These are phyloP conservation scores for Colletotrichum eleusines DNA, from an alignment of 2,329 filamentous ascomycete genomes.

Conservation along the genomic window DNA sequence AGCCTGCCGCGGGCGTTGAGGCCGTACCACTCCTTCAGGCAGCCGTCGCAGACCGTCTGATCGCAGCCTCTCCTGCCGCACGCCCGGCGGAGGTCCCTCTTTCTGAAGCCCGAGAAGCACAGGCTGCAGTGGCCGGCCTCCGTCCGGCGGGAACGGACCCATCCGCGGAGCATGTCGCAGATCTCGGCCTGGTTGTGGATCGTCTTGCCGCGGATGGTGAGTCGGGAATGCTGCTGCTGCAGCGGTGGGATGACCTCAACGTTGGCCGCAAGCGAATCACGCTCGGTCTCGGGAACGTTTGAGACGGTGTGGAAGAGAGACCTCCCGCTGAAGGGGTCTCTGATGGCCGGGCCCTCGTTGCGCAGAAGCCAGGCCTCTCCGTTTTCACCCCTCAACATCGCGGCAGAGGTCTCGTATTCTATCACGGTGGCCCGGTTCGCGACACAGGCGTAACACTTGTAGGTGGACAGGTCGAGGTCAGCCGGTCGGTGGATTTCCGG, in stretches of 20 bases:
- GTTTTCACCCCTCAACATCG: conserved; percentile 55
- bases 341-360: conserved; percentile 53
- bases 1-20: conserved; percentile 57
- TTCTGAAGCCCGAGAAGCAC: conserved; percentile 57
- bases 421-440: conserved; percentile 52
- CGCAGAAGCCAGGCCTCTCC: conserved; percentile 58
- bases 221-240: conserved; percentile 15
- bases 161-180: conserved; percentile 50
- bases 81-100: conserved; percentile 53
- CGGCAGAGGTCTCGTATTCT: conserved; percentile 53
- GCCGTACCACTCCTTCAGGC: conserved; percentile 59
- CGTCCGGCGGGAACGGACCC: conserved; percentile 53
- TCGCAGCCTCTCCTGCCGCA: conserved; percentile 60
- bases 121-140: conserved; percentile 58
- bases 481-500: conserved; percentile 57
- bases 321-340: conserved; percentile 53
- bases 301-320: conserved; percentile 56
- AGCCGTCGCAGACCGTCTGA: conserved; percentile 57
- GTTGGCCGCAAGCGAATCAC: conserved; percentile 50
- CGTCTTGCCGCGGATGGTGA: conserved; percentile 55
- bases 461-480: conserved; percentile 48
- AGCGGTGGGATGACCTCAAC: conserved; percentile 52
- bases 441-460: conserved; percentile 57
- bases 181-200: conserved; percentile 57
- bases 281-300: conserved; percentile 49